A percentile compares a stretch with the other conserved stretches of the same genome.
Evolutionary conservation across 495 filamentous ascomycete genomes (phyloP).

Genomic region (Jackrogersella multiformis): DNA sequence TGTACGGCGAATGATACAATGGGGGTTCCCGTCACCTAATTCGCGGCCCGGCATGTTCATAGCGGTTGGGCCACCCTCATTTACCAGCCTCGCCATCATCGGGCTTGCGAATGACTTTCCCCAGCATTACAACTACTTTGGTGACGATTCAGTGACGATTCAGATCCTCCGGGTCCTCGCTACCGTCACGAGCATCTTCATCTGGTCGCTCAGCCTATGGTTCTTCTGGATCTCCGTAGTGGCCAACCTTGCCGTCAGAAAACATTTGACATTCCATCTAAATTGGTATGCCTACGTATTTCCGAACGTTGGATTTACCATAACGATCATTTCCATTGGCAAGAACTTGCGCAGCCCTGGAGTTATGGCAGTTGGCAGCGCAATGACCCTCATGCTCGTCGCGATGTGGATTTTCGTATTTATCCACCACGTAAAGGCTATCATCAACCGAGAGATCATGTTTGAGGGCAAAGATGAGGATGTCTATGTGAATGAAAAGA

Average conservation of each 20-base stretch:
- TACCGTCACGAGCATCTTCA: constrained; percentile 63
- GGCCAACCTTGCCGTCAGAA: constrained; percentile 60
- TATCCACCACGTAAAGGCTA: constrained; percentile 62
- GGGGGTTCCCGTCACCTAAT: constrained; percentile 59
- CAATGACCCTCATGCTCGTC: constrained; percentile 64
- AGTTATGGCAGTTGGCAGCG: constrained; percentile 57
- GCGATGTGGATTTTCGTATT: constrained; percentile 67
- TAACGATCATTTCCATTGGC: constrained; percentile 59
- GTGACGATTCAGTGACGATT: constrained; percentile 32
- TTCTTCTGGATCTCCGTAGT: constrained; percentile 71
- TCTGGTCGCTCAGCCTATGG: constrained; percentile 77
- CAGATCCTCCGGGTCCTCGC: constrained; percentile 43
- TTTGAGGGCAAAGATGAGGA: constrained; percentile 73
- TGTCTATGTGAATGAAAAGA: constrained; percentile 44
- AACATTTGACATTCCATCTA: constrained; percentile 63
- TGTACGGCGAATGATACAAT: constrained; percentile 67
- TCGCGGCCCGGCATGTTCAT: constrained; percentile 75
- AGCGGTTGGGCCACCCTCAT: constrained; percentile 72
- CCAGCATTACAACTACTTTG: constrained; percentile 39
- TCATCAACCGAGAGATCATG: constrained; percentile 64
- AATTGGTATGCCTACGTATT: constrained; percentile 68
- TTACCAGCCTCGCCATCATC: constrained; percentile 76
- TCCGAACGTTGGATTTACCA: constrained; percentile 66
- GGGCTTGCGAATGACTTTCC: constrained; percentile 63
- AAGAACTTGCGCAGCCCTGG: constrained; percentile 52